Base-by-base conservation (phyloP, 2,329 filamentous ascomycete species). In the Penicillium vulpinum region DNA sequence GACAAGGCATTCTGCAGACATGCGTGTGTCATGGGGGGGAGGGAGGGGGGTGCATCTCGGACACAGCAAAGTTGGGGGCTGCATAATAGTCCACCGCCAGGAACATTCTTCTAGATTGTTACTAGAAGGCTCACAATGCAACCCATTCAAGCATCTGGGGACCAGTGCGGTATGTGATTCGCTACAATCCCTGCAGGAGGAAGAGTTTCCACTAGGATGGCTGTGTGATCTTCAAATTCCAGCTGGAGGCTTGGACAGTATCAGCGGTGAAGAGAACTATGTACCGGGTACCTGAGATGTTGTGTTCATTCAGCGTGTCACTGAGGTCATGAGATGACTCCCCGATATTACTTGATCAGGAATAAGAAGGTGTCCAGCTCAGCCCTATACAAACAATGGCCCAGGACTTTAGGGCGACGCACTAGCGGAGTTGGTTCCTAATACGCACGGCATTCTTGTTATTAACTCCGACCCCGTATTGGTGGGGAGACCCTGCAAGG, bases 31-130 rank as follows among this genome's bases (percentile, higher is more conserved):
- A 54, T 54, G 48, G 43, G 36, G 24, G 35, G 35, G n/a, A n/a
- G n/a, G 8, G 31, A 28, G 38, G 38, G 38, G 16, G 18, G 15
- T 47, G 41, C 33, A 29, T 29, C 40, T 51, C 44, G 35, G 56
- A 59, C 44, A 43, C 46, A 45, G 33, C 46, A 51, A 49, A 44
- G 41, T n/a, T 45, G 31, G 57, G 55, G 54, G 51, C 52, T 54
- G 60, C 60, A 57, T 52, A 24, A 36, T 36, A 44, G 60, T 56
- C 60, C 62, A 66, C 64, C 64, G 64, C 64, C 58, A 63, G 63
- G 60, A 57, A 64, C 60, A 55, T 65, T 59, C 63, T 71, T 70
- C 67, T 65, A 70, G 67, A 69, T 61, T 60, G 63, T 68, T 60
- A 62, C 60, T 65, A 64, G 65, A 68, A 70, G 59, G 57, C 59